Base-by-base conservation (phyloP, 2,329 filamentous ascomycete genomes). In the Neoarthrinium moseri region DNA sequence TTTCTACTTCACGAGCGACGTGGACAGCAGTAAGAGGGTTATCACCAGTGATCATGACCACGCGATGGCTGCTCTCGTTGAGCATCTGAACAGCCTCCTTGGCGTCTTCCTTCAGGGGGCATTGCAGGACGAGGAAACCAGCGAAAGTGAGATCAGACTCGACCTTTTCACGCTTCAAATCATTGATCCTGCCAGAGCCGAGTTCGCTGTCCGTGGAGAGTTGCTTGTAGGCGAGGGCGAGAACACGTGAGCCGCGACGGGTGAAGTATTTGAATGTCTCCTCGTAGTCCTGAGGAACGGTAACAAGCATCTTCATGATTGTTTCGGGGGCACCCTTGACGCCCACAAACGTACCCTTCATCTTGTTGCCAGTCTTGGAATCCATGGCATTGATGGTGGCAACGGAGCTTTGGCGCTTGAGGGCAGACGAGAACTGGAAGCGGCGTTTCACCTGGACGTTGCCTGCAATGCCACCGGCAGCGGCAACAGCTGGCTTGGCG, bases 201-300 rank as follows among this genome's bases (percentile, higher is more conserved):
- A 96, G 78, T 62, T 99, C 94, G 29, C 82, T 78, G 34, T 95
- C 90, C 3, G 78, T 74, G 2, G 90, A 86, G 12, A 99, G 78
- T 63, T 91, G 91, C 74, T 96, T 96, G 75, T 95, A 97, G 29
- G 88, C 94, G 33, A 99, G 80, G 38, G 92, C 90, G 29, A 99
- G 79, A 12, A 99, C 94, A 73, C 94, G 88, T 34, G 91, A 95
- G 56, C 94, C 94, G 58, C 95, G 95, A 52, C 94, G 84, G 45
- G 92, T 97, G 62, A 97, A 99, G 71, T 96, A 90, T 69, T 97
- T 99, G 80, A 84, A 99, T 0, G 94, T 99, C 70, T 97, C 94
- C 65, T 99, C 94, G 61, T 99, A 99, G 63, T 95, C 83, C 2
- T 83, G 77, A 6, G 94, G 94, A 8, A 90, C 81, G 26, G 86